These are phyloP conservation scores for Lachancea meyersii DNA, from an alignment of 805 yeast species.

Conservation along the genomic window DNA sequence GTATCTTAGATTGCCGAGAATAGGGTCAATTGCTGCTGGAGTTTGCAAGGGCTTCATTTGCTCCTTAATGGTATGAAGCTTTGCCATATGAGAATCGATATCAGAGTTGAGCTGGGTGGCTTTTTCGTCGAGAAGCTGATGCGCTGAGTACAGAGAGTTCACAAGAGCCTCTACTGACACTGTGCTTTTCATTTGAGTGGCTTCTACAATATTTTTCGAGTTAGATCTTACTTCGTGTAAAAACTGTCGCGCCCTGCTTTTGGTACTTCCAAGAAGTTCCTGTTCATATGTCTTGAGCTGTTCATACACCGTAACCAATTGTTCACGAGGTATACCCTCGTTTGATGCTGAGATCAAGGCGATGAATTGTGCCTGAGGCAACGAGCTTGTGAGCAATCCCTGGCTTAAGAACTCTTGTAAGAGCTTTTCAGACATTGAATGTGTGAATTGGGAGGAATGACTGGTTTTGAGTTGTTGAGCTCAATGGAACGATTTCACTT, in stretches of 20 bases:
- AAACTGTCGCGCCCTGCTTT: not conserved
- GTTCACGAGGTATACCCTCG: not conserved
- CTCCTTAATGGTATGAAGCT: not conserved
- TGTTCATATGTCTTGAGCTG: not conserved
- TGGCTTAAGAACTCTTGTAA: slow-evolving; percentile 1
- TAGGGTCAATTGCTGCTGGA: not conserved
- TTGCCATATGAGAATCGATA: not conserved
- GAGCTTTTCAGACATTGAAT: slow-evolving; percentile 4
- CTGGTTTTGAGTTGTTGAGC: not conserved
- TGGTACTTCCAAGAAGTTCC: not conserved
- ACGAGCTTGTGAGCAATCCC: slow-evolving; percentile 4
- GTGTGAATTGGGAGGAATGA: not conserved
- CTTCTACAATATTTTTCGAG: slow-evolving; percentile 1
- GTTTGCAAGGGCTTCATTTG: not conserved
- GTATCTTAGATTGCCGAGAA: not conserved
- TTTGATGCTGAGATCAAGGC: not conserved
- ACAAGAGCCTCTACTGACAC: slow-evolving; percentile 6
- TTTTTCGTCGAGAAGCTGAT: slow-evolving; percentile 3
- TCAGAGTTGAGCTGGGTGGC: slow-evolving; percentile 1
- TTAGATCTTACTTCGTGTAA: not conserved
- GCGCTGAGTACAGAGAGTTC: slow-evolving; percentile 4
- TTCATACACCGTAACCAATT: not conserved
- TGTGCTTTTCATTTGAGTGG: slow-evolving; percentile 2
- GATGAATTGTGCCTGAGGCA: not conserved
- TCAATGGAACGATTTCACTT: too few species aligned